A percentile compares a stretch with the other conserved stretches of the same genome.
These are phyloP conservation scores for Yamadazyma sp. DNA, from an alignment of 1,139 yeast species.

Conservation along the genomic window DNA sequence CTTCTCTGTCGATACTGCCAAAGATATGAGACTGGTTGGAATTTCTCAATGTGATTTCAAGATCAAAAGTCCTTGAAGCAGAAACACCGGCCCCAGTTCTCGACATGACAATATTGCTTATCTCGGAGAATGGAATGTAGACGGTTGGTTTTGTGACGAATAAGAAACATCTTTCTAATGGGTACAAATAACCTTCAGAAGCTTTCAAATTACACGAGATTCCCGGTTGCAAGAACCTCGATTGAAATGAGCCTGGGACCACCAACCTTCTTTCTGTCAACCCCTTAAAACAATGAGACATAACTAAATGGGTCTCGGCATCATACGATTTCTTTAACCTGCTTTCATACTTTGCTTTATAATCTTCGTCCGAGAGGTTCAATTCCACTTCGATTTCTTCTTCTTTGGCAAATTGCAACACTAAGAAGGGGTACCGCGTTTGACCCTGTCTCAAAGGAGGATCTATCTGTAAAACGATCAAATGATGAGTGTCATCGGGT, in stretches of 20 bases:
- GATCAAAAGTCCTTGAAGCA: constrained; percentile 88
- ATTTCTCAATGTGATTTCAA: constrained; percentile 71
- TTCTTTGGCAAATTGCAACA: constrained; percentile 82
- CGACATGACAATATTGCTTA: constrained; percentile 74
- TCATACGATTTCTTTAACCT: constrained; percentile 78
- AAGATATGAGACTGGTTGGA: constrained; percentile 75
- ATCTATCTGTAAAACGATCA: constrained; percentile 85
- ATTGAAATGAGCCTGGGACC: constrained; percentile 81
- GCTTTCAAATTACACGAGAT: constrained; percentile 92
- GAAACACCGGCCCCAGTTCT: constrained; percentile 82
- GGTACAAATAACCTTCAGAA: constrained; percentile 89
- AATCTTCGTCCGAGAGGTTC: constrained; percentile 82
- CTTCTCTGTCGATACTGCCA: constrained; percentile 88
- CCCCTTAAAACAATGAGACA: constrained; percentile 88
- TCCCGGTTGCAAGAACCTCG: constrained; percentile 76
- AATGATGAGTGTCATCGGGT: constrained; percentile 89
- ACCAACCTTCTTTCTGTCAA: constrained; percentile 83
- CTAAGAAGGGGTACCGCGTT: constrained; percentile 91
- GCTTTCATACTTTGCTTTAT: constrained; percentile 71
- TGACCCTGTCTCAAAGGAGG: constrained; percentile 93
- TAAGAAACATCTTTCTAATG: constrained; percentile 85
- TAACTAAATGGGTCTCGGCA: constrained; percentile 79
- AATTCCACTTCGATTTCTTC: constrained; percentile 92
- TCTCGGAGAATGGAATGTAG: constrained; percentile 83
- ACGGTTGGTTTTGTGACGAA: constrained; percentile 94